Evolutionary conservation across 331 rosid species (phyloP).

Genomic region (Arachis monticola): DNA sequence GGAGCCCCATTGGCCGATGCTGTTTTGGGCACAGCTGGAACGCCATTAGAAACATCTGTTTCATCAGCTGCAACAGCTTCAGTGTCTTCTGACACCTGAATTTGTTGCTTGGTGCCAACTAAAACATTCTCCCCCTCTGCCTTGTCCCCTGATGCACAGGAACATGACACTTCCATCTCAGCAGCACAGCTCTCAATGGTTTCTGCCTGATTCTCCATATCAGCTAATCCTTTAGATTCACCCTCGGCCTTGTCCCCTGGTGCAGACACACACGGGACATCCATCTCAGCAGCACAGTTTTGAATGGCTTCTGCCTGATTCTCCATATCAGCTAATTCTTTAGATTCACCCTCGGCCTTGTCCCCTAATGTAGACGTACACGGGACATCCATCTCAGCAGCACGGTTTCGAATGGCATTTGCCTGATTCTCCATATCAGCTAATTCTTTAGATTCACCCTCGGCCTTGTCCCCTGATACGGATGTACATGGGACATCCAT

Average conservation of each 20-base stretch:
- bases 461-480: slow-evolving; percentile 29
- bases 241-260: slow-evolving; percentile 25
- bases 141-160: slow-evolving; percentile 1
- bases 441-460: too few relatives aligned
- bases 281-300: slow-evolving; percentile 37
- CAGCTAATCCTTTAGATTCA: too few relatives aligned
- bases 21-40: slow-evolving; percentile 35
- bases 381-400: too few relatives aligned
- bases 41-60: slow-evolving; percentile 32
- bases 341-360: slow-evolving; percentile 34
- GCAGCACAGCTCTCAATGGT: slow-evolving; percentile 34
- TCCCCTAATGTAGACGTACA: too few relatives aligned
- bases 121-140: slow-evolving; percentile 17
- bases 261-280: slow-evolving; percentile 34
- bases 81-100: slow-evolving; percentile 40
- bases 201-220: slow-evolving; percentile 23
- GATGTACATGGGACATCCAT: slow-evolving; percentile 39
- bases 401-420: too few relatives aligned
- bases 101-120: slow-evolving; percentile 33
- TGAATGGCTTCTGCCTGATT: slow-evolving; percentile 29
- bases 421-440: too few relatives aligned
- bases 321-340: slow-evolving; percentile 35
- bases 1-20: background rate
- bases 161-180: slow-evolving; percentile 40
- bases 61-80: slow-evolving; percentile 34